Evolutionary conservation across 192 early-diverging fungal genomes (phyloP).

Genomic region (Backusella liffmaniae): DNA sequence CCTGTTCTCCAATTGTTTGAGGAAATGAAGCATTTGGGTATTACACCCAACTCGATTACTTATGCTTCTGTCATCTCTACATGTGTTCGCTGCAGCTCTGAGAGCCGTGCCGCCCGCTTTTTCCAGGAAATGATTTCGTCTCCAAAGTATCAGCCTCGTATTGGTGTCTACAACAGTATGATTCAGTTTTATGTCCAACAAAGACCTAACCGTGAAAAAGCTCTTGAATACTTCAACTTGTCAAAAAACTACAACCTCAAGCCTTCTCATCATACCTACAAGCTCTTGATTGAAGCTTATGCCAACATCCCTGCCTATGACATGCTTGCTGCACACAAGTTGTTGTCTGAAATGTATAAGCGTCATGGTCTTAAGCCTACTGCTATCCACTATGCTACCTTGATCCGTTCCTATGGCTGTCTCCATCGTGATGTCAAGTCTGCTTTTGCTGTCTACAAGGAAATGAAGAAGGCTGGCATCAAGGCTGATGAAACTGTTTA

Average conservation of each 20-base stretch:
- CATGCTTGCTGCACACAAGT: constrained; percentile 44
- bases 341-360: constrained; percentile 45
- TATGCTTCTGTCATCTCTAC: constrained; percentile 59
- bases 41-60: constrained; percentile 54
- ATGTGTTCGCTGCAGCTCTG: constrained; percentile 48
- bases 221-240: constrained; percentile 46
- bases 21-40: constrained; percentile 49
- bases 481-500: constrained; percentile 45
- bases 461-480: constrained; percentile 42
- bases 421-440: constrained; percentile 45
- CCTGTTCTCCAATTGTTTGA: constrained; percentile 46
- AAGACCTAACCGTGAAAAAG: constrained; percentile 44
- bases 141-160: constrained; percentile 49
- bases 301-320: constrained; percentile 56
- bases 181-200: constrained; percentile 59
- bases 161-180: constrained; percentile 55
- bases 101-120: constrained; percentile 41
- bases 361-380: constrained; percentile 38
- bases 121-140: constrained; percentile 49
- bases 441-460: constrained; percentile 42
- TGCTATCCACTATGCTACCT: constrained; percentile 50
- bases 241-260: constrained; percentile 34
- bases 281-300: constrained; percentile 54
- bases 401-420: constrained; percentile 56
- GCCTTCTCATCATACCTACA: constrained; percentile 55